Percentiles rank a stretch among this genome's conserved stretches.
Evolutionary conservation across 176 grass and related monocot species (phyloP).

Genomic region (Ensete glaucum): DNA sequence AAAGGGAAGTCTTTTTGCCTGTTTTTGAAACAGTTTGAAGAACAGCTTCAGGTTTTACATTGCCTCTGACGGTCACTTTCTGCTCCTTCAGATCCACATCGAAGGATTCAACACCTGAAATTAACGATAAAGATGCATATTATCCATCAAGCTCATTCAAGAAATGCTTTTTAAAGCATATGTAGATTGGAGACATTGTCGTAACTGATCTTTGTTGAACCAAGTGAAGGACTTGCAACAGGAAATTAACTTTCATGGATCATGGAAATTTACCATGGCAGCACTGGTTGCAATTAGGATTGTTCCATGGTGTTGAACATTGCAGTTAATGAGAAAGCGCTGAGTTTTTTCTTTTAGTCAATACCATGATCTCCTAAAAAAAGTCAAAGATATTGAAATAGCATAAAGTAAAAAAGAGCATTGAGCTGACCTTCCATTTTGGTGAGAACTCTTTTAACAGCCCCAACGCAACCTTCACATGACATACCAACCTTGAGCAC

Average conservation of each 20-base stretch:
- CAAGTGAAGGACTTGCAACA: neutral
- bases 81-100: conserved; percentile 73
- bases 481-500: conserved; percentile 89
- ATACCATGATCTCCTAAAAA: no score
- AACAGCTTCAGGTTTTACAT: conserved; percentile 76
- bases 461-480: conserved; percentile 85
- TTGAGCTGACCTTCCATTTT: conserved; percentile 77
- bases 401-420: neutral
- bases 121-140: neutral
- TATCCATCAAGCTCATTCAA: neutral
- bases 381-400: neutral
- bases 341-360: no score
- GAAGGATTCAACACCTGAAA: conserved; percentile 75
- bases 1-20: conserved; percentile 76
- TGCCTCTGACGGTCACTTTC: conserved; percentile 92
- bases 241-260: neutral
- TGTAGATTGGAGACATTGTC: neutral
- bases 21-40: conserved; percentile 90
- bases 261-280: neutral
- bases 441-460: conserved; percentile 80
- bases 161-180: neutral
- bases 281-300: neutral
- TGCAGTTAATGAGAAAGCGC: no score
- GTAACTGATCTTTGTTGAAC: neutral
- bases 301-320: no score